A percentile compares a stretch with the other conserved stretches of the same genome.
Evolutionary conservation across 23 red algal species (phyloP).

Genomic region (Cyanidiococcus yangmingshanensis): DNA sequence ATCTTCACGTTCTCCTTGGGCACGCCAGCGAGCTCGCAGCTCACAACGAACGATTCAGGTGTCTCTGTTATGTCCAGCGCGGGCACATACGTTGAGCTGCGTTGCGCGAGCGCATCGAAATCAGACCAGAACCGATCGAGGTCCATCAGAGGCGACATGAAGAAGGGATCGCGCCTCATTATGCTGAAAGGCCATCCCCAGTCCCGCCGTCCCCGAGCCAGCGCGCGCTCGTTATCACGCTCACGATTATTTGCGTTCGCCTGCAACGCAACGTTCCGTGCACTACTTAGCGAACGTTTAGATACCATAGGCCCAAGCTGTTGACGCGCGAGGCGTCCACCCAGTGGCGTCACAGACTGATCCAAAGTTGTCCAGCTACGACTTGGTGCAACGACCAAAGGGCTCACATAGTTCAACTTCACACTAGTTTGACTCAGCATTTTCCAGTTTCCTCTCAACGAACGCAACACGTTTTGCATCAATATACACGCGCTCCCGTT

Average conservation of each 20-base stretch:
- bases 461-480: neutral
- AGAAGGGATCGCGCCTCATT: conserved; percentile 11
- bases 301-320: no score
- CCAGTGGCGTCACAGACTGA: neutral
- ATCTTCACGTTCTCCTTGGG: conserved; percentile 17
- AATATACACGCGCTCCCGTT: no score
- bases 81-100: neutral
- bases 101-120: conserved; percentile 18
- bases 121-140: conserved; percentile 16
- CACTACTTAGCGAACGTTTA: neutral
- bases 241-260: neutral
- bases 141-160: conserved; percentile 17
- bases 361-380: no score
- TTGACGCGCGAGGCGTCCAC: neutral
- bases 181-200: conserved; percentile 16
- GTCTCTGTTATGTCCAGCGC: conserved; percentile 6
- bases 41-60: neutral
- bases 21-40: conserved; percentile 10
- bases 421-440: neutral
- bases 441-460: neutral
- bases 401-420: neutral
- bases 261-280: neutral
- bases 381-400: neutral
- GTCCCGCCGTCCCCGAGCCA: neutral
- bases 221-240: neutral